Conservation (phyloP, 257 asterid species). For the Nicotiana noctiflora region DNA sequence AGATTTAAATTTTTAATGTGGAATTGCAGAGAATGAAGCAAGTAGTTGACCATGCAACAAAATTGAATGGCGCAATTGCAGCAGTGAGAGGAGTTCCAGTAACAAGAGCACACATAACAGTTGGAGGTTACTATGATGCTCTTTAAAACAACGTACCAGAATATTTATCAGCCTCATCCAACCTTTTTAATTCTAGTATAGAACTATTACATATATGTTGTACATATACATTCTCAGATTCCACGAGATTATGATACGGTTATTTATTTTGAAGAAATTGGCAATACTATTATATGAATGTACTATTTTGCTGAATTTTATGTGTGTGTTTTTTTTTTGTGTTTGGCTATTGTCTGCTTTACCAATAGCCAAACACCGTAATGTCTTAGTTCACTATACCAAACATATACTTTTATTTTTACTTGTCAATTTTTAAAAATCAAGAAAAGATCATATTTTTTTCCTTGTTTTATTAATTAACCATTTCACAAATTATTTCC, state of each 20-base stretch:
- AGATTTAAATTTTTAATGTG: not conserved
- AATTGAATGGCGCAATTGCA: conserved; percentile 41
- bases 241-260: not conserved
- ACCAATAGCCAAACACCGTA: not conserved
- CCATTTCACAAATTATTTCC: too few species aligned
- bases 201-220: not conserved
- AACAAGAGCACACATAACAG: conserved; percentile 47
- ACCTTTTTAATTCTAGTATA: too few species aligned
- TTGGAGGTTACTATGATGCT: conserved; percentile 57
- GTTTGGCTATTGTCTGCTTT: not conserved
- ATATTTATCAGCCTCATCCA: not conserved
- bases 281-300: not conserved
- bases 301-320: not conserved
- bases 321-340: not conserved
- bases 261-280: not conserved
- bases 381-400: too few species aligned
- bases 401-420: too few species aligned
- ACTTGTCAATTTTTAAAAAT: too few species aligned
- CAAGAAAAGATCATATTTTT: too few species aligned
- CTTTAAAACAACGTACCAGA: not conserved
- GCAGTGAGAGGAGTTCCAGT: conserved; percentile 39
- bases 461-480: too few species aligned
- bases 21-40: conserved; percentile 40
- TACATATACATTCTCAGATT: not conserved
- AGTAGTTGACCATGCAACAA: conserved; percentile 34